A percentile compares a stretch with the other conserved stretches of the same genome.
phyloP scores from a whole-genome alignment of 2,329 filamentous ascomycete genomes.

The Penicillium griseofulvum region DNA sequence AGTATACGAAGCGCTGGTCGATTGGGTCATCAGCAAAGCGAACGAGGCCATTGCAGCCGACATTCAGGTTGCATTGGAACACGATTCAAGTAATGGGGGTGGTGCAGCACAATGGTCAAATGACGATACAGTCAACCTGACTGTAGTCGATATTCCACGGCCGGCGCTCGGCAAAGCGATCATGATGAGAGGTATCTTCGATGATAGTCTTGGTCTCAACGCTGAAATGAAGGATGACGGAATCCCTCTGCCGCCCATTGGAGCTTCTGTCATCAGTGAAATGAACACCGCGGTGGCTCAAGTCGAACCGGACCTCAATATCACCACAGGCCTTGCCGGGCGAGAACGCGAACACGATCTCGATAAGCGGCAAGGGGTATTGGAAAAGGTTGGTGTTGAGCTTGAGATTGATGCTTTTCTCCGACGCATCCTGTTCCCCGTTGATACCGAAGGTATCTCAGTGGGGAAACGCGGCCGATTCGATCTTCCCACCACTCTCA shows the following conservation, averaged over 20 bases:
- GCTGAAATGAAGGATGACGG: constrained; percentile 96
- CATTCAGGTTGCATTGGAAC: constrained; percentile 62
- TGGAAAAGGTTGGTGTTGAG: constrained; percentile 84
- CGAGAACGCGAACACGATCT: constrained; percentile 73
- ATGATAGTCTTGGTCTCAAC: constrained; percentile 90
- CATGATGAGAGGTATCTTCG: constrained; percentile 87
- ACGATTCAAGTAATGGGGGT: constrained; percentile 65
- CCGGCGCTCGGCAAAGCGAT: constrained; percentile 79
- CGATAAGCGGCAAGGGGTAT: constrained; percentile 75
- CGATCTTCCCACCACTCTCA: constrained; percentile 70
- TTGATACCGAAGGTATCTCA: constrained; percentile 73
- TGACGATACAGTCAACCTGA: constrained; percentile 83
- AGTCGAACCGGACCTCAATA: constrained; percentile 74
- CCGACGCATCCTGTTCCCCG: constrained; percentile 75
- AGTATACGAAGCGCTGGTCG: constrained; percentile 89
- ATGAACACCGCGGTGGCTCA: constrained; percentile 79
- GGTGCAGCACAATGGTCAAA: constrained; percentile 64
- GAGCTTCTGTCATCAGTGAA: constrained; percentile 80
- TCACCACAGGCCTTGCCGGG: constrained; percentile 64
- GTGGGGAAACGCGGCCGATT: constrained; percentile 76
- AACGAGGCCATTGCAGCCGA: constrained; percentile 80
- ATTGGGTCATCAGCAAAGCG: constrained; percentile 88
- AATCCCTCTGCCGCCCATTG: constrained; percentile 68
- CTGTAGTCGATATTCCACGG: constrained; percentile 80
- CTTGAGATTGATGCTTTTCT: constrained; percentile 80